Percentiles rank a stretch among this genome's conserved stretches.
phyloP scores from a whole-genome alignment of 2,329 filamentous ascomycete species.

The Exophiala sideris region DNA sequence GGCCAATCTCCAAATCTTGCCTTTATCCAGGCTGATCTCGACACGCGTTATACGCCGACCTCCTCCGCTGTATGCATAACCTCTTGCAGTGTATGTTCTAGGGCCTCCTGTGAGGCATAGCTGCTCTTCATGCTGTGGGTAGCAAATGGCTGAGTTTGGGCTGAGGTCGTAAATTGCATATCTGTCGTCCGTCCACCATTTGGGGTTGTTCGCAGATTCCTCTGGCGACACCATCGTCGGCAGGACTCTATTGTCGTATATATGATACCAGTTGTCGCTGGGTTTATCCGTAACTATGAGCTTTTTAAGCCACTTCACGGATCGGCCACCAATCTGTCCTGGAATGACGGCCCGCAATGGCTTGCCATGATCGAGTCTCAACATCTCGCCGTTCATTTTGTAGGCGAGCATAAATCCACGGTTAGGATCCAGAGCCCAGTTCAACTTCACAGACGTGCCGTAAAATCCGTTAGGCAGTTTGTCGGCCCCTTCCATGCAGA shows the following conservation, averaged over 20 bases:
- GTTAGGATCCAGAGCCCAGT: conserved; percentile 81
- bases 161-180: conserved; percentile 93
- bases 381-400: conserved; percentile 81
- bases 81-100: conserved; percentile 62
- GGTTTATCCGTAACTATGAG: conserved; percentile 74
- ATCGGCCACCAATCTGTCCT: conserved; percentile 86
- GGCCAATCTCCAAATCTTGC: conserved; percentile 73
- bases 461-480: conserved; percentile 85
- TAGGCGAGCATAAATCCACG: conserved; percentile 82
- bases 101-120: conserved; percentile 50
- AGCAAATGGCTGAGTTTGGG: conserved; percentile 77
- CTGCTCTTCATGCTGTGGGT: conserved; percentile 73
- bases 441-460: conserved; percentile 81
- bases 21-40: conserved; percentile 79
- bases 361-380: conserved; percentile 81
- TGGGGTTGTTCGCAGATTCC: conserved; percentile 67
- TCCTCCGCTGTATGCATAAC: conserved; percentile 86
- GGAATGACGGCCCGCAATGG: conserved; percentile 80
- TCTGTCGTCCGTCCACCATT: conserved; percentile 82
- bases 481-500: conserved; percentile 90
- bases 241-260: conserved; percentile 86
- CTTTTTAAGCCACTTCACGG: conserved; percentile 87
- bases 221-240: conserved; percentile 84
- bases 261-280: conserved; percentile 93
- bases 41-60: conserved; percentile 79